These are phyloP conservation scores for Kluyveromyces siamensis DNA, from an alignment of 805 yeast species.

Conservation along the genomic window DNA sequence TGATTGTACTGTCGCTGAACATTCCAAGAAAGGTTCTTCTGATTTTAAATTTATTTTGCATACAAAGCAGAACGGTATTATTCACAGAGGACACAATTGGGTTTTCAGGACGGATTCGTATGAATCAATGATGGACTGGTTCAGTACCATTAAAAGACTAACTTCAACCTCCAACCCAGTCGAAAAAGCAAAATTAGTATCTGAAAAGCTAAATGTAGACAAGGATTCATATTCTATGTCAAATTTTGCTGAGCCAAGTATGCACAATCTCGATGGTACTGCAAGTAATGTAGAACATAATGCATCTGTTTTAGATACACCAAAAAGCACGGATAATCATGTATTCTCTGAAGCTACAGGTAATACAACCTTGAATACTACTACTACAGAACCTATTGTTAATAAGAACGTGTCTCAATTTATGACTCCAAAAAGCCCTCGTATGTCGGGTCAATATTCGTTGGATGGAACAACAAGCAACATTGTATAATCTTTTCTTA, in stretches of 20 bases:
- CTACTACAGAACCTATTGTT: not conserved
- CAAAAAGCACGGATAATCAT: not conserved
- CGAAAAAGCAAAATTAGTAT: conserved; percentile 43
- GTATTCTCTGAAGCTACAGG: conserved; percentile 2
- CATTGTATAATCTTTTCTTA: not conserved
- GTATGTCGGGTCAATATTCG: conserved; percentile 1
- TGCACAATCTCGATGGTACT: not conserved
- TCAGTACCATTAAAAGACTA: conserved; percentile 60
- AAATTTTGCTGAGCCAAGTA: not conserved
- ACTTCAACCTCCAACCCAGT: conserved; percentile 55
- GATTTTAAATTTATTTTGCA: conserved; percentile 73
- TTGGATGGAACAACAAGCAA: not conserved
- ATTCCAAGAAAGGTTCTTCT: conserved; percentile 61
- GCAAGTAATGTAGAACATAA: not conserved
- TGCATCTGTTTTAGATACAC: conserved; percentile 1
- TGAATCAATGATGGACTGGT: conserved; percentile 78
- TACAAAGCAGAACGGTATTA: conserved; percentile 64
- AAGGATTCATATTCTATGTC: conserved; percentile 4
- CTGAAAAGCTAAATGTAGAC: conserved; percentile 17
- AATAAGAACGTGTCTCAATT: conserved; percentile 5
- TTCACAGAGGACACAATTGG: conserved; percentile 83
- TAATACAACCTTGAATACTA: conserved; percentile 1
- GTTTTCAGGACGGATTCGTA: conserved; percentile 88
- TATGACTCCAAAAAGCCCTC: conserved; percentile 4
- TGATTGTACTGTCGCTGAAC: conserved; percentile 76